Base-by-base conservation (phyloP, 306 rosid species). In the Acacia confusa region DNA sequence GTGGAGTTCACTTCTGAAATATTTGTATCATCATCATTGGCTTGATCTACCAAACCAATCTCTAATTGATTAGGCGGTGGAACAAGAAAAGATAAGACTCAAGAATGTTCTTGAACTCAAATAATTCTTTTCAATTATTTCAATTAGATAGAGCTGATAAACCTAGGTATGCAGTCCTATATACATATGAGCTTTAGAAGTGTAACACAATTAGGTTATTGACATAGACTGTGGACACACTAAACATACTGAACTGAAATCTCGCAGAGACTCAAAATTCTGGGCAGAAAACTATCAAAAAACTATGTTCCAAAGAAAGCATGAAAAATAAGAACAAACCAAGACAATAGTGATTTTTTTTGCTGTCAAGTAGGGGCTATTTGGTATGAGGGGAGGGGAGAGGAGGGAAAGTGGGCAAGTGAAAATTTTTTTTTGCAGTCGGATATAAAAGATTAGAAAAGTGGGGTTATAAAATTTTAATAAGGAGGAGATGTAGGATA, bases 241-340 rank as follows among this genome's bases (percentile, higher is more conserved):
- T 12, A 55, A 82, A 74, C 48, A 40, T 2, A 34, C 70, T 17
- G 24, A 34, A 68, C 71, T 66, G 27, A 22, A 43, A 14, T 40
- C 60, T 32, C 43, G 27, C 20, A 61, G 47, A 69, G 40, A 61
- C 78, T 82, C 57, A 32, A 50, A 30, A 43, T 44, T 74, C 41
- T 41, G 41, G 71, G 11, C 32, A 64, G 74, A 32, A 78, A 57
- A 34, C 48, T 19, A 34, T 7, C 9, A 36, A 19, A 66, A 47
- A 66, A 20, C 72, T 17, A 16, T 36, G 9, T 19, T 38, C 52
- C 47, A 32, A 77, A 10, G 67, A 81, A 64, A 53, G 61, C 45
- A 53, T 36, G 53, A n/a, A 68, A 74, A 38, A 67, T 14, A 67
- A 10, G 82, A 73, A 40, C 14, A 74, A 25, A 74, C 3, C 47